Evolutionary conservation across 768 basidiomycete genomes (phyloP).

Genomic region (Trametes maxima): DNA sequence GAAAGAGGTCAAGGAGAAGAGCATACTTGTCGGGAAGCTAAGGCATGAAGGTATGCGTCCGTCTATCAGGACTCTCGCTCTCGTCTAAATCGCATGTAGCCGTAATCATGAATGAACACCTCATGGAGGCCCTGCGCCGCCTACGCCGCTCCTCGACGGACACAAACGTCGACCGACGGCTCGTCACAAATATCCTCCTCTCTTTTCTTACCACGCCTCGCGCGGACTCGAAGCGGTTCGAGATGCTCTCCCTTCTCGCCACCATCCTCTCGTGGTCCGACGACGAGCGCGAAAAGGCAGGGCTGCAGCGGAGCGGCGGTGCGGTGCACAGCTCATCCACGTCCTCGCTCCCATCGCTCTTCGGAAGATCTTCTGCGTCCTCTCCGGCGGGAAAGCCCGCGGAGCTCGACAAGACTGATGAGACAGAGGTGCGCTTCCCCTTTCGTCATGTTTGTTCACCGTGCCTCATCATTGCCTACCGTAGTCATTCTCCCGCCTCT

Average conservation of each 20-base stretch:
- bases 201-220: conserved; percentile 90
- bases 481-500: conserved; percentile 95
- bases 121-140: conserved; percentile 96
- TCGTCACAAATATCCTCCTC: conserved; percentile 93
- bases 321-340: conserved; percentile 17
- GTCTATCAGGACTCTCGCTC: background rate
- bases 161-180: conserved; percentile 88
- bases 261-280: conserved; percentile 95
- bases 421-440: conserved; percentile 66
- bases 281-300: conserved; percentile 87
- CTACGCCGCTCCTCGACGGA: conserved; percentile 81
- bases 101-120: conserved; percentile 95
- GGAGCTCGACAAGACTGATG: conserved; percentile 79
- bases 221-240: conserved; percentile 92
- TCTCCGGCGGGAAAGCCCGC: conserved; percentile 40
- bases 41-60: conserved; percentile 80
- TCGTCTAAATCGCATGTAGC: conserved; percentile 47
- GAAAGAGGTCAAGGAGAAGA: conserved; percentile 95
- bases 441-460: background rate
- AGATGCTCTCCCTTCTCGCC: conserved; percentile 88
- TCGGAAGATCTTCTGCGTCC: conserved; percentile 31
- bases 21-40: conserved; percentile 89
- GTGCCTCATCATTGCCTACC: background rate
- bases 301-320: conserved; percentile 61
- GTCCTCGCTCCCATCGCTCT: conserved; percentile 26